Conservation (phyloP, 306 rosid genomes). For the Comarum palustre region DNA sequence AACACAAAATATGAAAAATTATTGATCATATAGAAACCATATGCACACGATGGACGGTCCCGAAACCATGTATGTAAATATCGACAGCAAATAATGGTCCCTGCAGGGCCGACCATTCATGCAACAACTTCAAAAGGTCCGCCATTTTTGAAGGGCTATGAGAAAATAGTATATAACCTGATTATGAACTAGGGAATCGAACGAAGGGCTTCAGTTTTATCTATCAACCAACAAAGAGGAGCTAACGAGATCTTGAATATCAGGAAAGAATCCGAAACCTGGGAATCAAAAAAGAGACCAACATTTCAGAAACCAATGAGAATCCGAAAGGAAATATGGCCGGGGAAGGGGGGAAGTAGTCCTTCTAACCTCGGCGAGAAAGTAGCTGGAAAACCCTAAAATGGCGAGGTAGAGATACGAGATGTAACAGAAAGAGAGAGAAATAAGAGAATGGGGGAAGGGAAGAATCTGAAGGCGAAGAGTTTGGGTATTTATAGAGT, state of each 20-base stretch:
- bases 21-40: not conserved
- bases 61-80: not conserved
- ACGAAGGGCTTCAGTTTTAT: not conserved
- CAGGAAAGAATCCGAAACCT: not conserved
- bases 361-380: constrained; percentile 9
- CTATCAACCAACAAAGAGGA: constrained; percentile 21
- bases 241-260: constrained; percentile 1
- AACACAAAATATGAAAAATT: not conserved
- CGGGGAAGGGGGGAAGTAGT: not conserved
- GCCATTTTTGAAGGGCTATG: constrained; percentile 2
- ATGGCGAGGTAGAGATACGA: not conserved
- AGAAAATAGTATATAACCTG: constrained; percentile 23
- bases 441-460: constrained; percentile 15
- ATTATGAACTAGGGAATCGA: constrained; percentile 7
- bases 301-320: constrained; percentile 10
- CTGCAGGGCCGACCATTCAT: not conserved
- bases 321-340: not conserved
- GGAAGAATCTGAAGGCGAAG: constrained; percentile 18
- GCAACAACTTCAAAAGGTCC: constrained; percentile 6
- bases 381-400: constrained; percentile 25
- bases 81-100: constrained; percentile 6
- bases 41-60: not conserved
- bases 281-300: not conserved
- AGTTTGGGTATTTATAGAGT: constrained; percentile 38
- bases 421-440: constrained; percentile 11